These are phyloP conservation scores for Schwanniomyces pseudopolymorphus DNA, from an alignment of 805 yeast genomes.

Conservation along the genomic window DNA sequence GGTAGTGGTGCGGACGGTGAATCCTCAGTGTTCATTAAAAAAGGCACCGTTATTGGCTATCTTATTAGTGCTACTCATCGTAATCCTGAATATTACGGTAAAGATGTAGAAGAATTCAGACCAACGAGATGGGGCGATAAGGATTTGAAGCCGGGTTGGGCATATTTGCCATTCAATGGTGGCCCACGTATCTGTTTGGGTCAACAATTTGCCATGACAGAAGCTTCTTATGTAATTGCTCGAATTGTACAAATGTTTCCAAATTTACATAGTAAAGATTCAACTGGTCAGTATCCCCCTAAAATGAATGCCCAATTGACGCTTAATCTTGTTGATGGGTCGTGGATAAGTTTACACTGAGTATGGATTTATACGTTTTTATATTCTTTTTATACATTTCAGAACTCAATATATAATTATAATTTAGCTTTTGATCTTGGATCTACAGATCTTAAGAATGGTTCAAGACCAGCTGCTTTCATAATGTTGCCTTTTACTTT, in stretches of 20 bases:
- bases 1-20: conserved; percentile 36
- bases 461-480: conserved; percentile 75
- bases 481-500: conserved; percentile 82
- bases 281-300: conserved; percentile 26
- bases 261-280: conserved; percentile 15
- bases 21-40: conserved; percentile 41
- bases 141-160: conserved; percentile 42
- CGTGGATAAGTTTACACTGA: neutral
- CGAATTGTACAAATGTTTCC: conserved; percentile 33
- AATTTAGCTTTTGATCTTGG: conserved; percentile 17
- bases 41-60: conserved; percentile 45
- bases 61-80: conserved; percentile 45
- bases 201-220: conserved; percentile 57
- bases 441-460: conserved; percentile 50
- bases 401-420: conserved; percentile 25
- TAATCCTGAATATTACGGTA: conserved; percentile 39
- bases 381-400: conserved; percentile 3
- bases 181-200: conserved; percentile 60
- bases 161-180: conserved; percentile 53
- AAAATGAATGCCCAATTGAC: conserved; percentile 27
- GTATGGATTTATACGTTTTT: neutral
- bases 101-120: conserved; percentile 44
- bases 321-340: neutral
- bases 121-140: conserved; percentile 51
- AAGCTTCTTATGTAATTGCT: conserved; percentile 46